Conservation (phyloP, 2,329 filamentous ascomycete species). For the Periconia digitata region DNA sequence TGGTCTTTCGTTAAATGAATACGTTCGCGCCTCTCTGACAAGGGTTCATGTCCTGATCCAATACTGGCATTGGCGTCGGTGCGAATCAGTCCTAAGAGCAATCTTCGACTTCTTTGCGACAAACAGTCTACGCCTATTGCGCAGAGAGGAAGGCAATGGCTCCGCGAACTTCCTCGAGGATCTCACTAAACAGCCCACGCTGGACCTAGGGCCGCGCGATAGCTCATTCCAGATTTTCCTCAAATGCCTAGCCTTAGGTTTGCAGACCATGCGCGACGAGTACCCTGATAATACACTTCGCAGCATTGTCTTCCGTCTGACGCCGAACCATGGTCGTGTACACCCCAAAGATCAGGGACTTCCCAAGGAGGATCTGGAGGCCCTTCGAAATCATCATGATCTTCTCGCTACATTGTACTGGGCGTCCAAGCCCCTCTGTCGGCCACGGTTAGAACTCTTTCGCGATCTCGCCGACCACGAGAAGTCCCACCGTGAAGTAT, state of each 20-base stretch:
- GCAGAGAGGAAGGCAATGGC: constrained; percentile 53
- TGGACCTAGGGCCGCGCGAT: constrained; percentile 53
- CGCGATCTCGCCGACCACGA: constrained; percentile 59
- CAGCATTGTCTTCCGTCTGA: constrained; percentile 58
- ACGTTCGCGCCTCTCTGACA: constrained; percentile 54
- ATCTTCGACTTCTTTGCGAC: constrained; percentile 63
- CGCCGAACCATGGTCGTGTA: constrained; percentile 62
- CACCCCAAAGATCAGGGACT: constrained; percentile 61
- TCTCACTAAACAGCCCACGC: constrained; percentile 46
- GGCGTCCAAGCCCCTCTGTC: constrained; percentile 54
- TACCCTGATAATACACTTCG: constrained; percentile 58
- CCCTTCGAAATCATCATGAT: constrained; percentile 64
- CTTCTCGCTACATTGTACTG: constrained; percentile 62
- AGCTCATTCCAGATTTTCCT: constrained; percentile 61
- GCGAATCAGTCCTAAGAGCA: constrained; percentile 55
- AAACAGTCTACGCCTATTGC: constrained; percentile 54
- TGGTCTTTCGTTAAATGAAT: constrained; percentile 55
- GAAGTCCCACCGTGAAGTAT: constrained; percentile 61
- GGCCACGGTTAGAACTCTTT: constrained; percentile 56
- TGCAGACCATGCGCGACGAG: constrained; percentile 47
- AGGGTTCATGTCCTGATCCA: constrained; percentile 58
- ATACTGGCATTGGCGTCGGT: constrained; percentile 59
- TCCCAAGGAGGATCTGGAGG: constrained; percentile 56
- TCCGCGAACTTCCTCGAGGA: constrained; percentile 58
- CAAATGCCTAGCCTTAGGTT: constrained; percentile 56